Conservation (phyloP, 768 basidiomycete genomes). For the Leccinum sublutescens region DNA sequence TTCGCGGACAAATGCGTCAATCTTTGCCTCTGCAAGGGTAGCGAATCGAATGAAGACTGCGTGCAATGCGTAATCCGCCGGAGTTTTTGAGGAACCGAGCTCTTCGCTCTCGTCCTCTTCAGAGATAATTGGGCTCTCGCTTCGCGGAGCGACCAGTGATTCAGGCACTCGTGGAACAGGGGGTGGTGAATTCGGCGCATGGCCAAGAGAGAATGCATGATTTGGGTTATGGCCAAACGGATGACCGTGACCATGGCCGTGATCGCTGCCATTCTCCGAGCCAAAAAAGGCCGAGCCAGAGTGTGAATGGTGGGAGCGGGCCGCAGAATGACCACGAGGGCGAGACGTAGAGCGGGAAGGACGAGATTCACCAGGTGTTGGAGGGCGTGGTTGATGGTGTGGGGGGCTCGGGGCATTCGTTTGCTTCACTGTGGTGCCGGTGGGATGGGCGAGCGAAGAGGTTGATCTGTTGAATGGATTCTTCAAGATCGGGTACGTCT, state of each 20-base stretch:
- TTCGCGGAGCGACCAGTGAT: slow-evolving; percentile 47
- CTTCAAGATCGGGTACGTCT: slow-evolving; percentile 68
- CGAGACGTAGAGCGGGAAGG: slow-evolving; percentile 38
- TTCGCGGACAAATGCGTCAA: slow-evolving; percentile 70
- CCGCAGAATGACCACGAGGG: slow-evolving; percentile 55
- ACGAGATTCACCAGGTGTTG: slow-evolving; percentile 51
- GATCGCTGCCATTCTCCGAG: slow-evolving; percentile 73
- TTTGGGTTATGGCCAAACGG: slow-evolving; percentile 31
- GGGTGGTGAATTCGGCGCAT: slow-evolving; percentile 56
- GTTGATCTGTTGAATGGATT: slow-evolving; percentile 83
- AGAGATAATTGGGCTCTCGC: slow-evolving; percentile 52
- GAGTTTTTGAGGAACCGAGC: slow-evolving; percentile 71
- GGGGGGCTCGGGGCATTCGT: slow-evolving; percentile 48
- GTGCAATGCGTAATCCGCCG: slow-evolving; percentile 85
- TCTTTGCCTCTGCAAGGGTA: slow-evolving; percentile 72
- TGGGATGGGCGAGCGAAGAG: slow-evolving; percentile 63
- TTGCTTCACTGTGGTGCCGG: slow-evolving; percentile 38
- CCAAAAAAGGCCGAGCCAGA: slow-evolving; percentile 70
- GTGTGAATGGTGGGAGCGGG: slow-evolving; percentile 77
- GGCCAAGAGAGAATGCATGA: slow-evolving; percentile 25
- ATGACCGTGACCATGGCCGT: slow-evolving; percentile 43
- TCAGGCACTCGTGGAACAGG: slow-evolving; percentile 79
- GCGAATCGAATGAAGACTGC: slow-evolving; percentile 88
- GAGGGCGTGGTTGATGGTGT: slow-evolving; percentile 49
- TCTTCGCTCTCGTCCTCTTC: slow-evolving; percentile 65